Evolutionary conservation across 108 stramenopile species (phyloP), one percentile per base, ranked within the genome.

Genomic region (Skeletonema costatum): DNA sequence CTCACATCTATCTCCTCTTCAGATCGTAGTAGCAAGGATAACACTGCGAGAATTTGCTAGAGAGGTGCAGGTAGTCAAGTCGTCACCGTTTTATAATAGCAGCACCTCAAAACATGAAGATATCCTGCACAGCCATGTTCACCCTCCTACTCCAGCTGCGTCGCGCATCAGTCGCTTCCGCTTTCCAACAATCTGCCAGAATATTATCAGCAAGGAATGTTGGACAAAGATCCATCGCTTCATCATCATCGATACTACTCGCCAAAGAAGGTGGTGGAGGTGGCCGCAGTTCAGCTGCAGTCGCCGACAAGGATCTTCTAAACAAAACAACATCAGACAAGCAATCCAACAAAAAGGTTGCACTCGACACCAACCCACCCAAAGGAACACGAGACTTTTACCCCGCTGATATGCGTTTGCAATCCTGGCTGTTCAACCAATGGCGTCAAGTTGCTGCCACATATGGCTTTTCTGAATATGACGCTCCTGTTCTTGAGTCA

Each of bases 361-460:
- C 36, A 51, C 71, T 97, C n/a, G 96, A 97, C 76, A 93, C 95
- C 64, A 95, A 95, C 48, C 97, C 97, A n/a, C 93, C 93, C 66
- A 96, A 96, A 71, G 98, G 98, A 60, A 98, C 97, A 17, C 91
- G 98, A 3, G 98, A 99, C 75, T 97, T 98, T 70, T 98, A 97
- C 81, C 98, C 97, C n/a, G 89, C 94, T 82, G 97, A 98, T 70
- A 94, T 97, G 89, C 92, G 97, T 13, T 80, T 95, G 4, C 88
- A 93, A 29, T 93, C 82, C 11, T 99, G 97, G 97, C 85, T 99
- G n/a, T 98, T 99, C 81, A 88, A 85, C 61, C 93, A 92, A 60
- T 98, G 96, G 95, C 85, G 94, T 29, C 38, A 67, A 25, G 93
- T 91, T 13, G 97, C 98, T 30, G 66, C 73, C 12, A 63, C 44